Evolutionary conservation across 306 rosid species (phyloP).

Genomic region (Ormosia emarginata): DNA sequence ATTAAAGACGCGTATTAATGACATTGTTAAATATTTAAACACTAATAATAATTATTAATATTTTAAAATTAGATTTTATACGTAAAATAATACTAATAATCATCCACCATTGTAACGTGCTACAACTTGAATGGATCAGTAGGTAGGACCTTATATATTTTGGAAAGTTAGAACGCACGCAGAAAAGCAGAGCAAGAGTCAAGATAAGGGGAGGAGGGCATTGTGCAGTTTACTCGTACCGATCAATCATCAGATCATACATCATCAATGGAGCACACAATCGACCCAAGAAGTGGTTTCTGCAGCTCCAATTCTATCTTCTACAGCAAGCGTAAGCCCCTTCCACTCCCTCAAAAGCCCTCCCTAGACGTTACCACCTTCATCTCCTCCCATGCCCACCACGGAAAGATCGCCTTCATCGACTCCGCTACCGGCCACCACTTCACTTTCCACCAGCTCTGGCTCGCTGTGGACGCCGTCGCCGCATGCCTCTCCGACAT

Average conservation of each 20-base stretch:
- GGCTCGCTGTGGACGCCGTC: slow-evolving; percentile 62
- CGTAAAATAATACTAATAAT: too few species aligned
- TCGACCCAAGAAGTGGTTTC: slow-evolving; percentile 63
- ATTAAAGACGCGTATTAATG: too few species aligned
- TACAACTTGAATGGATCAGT: too few species aligned
- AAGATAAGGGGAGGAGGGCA: not conserved
- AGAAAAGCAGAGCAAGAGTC: not conserved
- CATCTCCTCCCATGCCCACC: slow-evolving; percentile 77
- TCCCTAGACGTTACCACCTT: slow-evolving; percentile 66
- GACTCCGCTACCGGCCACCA: slow-evolving; percentile 73
- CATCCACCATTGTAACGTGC: too few species aligned
- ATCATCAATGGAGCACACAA: not conserved
- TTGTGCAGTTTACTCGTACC: not conserved
- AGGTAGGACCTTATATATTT: too few species aligned
- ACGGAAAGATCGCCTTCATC: slow-evolving; percentile 64
- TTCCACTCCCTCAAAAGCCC: slow-evolving; percentile 55
- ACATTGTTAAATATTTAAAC: too few species aligned
- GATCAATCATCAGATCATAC: not conserved
- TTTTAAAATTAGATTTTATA: too few species aligned
- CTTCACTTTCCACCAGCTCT: slow-evolving; percentile 59
- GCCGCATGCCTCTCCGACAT: slow-evolving; percentile 51
- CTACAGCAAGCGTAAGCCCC: slow-evolving; percentile 66
- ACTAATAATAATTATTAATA: too few species aligned
- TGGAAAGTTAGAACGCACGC: too few species aligned
- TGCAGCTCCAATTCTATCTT: slow-evolving; percentile 55